Evolutionary conservation across 1,139 yeast species (phyloP).

Genomic region (Geotrichum reessii): DNA sequence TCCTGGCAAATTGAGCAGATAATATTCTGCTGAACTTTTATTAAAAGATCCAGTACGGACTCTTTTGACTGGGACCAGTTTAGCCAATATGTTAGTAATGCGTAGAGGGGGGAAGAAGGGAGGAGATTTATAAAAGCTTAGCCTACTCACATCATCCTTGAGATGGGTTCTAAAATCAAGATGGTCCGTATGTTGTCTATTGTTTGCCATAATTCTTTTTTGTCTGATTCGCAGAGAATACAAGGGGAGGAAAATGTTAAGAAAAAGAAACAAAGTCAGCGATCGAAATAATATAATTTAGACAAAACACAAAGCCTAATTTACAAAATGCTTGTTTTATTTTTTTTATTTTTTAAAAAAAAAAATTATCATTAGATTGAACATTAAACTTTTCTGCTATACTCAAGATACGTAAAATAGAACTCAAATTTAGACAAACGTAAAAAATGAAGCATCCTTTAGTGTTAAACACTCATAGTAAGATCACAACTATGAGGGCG

Average conservation of each 20-base stretch:
- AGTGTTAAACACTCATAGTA: not conserved
- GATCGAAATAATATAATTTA: not conserved
- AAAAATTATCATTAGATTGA: no score
- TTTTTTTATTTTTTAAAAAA: not conserved
- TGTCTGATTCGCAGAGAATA: not conserved
- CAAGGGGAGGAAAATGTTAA: not conserved
- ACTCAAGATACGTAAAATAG: no score
- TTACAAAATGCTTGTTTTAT: not conserved
- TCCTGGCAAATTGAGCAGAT: slow-evolving; percentile 36
- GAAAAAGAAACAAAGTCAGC: not conserved
- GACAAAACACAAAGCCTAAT: not conserved
- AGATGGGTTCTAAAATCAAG: not conserved
- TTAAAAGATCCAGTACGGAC: slow-evolving; percentile 17
- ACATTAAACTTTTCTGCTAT: no score
- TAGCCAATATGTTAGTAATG: not conserved
- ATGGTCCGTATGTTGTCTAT: not conserved
- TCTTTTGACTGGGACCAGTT: slow-evolving; percentile 5
- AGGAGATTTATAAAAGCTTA: no score
- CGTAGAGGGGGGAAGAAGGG: not conserved
- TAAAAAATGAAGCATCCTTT: no score
- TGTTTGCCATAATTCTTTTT: not conserved
- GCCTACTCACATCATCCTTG: not conserved
- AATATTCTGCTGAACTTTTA: slow-evolving; percentile 25
- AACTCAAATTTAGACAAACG: no score
- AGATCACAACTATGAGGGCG: slow-evolving; percentile 44